Evolutionary conservation across 495 filamentous ascomycete species (phyloP).

Genomic region (Aspergillus carlsbadensis): DNA sequence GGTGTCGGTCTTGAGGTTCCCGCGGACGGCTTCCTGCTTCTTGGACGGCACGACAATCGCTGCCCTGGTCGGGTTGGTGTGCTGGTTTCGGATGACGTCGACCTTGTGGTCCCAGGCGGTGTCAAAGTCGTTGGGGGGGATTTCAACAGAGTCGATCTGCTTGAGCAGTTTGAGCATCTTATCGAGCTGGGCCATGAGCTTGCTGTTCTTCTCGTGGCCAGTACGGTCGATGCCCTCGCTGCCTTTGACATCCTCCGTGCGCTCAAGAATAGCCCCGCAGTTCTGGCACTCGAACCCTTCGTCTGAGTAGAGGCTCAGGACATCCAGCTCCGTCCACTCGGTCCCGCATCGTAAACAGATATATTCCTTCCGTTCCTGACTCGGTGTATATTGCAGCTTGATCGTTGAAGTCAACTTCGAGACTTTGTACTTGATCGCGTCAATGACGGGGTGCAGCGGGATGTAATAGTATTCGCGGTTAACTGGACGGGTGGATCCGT

Average conservation of each 20-base stretch:
- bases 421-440: slow-evolving; percentile 94
- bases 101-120: slow-evolving; percentile 60
- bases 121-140: slow-evolving; percentile 88
- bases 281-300: slow-evolving; percentile 80
- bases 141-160: slow-evolving; percentile 75
- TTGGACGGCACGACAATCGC: slow-evolving; percentile 42
- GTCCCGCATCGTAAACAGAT: slow-evolving; percentile 75
- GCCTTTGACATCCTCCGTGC: slow-evolving; percentile 63
- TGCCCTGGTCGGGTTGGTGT: slow-evolving; percentile 55
- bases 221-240: slow-evolving; percentile 51
- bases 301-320: slow-evolving; percentile 63
- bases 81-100: slow-evolving; percentile 48
- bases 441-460: slow-evolving; percentile 89
- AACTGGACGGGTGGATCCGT: slow-evolving; percentile 76
- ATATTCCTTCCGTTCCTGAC: slow-evolving; percentile 86
- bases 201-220: slow-evolving; percentile 86
- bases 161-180: slow-evolving; percentile 81
- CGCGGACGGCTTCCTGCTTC: slow-evolving; percentile 67
- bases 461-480: slow-evolving; percentile 95
- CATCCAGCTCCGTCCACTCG: slow-evolving; percentile 84
- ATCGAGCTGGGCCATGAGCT: slow-evolving; percentile 82
- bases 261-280: slow-evolving; percentile 68
- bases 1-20: slow-evolving; percentile 62
- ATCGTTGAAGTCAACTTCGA: slow-evolving; percentile 81
- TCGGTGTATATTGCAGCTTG: slow-evolving; percentile 74